These are phyloP conservation scores for Albizia julibrissin DNA, from an alignment of 306 rosid genomes.

Conservation along the genomic window DNA sequence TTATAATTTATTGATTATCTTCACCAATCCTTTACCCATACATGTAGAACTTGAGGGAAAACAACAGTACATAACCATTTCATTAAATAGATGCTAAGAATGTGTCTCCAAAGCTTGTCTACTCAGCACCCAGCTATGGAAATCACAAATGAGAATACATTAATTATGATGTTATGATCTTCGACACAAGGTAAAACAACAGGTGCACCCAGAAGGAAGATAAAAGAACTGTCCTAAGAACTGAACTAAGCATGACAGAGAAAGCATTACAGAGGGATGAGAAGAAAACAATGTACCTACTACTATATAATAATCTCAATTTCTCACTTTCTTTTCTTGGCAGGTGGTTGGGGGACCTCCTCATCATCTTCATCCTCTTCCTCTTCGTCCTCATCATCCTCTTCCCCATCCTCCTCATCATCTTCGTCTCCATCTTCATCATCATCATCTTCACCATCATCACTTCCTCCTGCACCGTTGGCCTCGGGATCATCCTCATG, in stretches of 20 bases:
- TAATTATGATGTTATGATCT: neutral
- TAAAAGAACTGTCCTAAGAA: conserved; percentile 31
- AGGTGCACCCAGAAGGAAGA: conserved; percentile 17
- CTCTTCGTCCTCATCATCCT: conserved; percentile 31
- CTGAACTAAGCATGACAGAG: conserved; percentile 4
- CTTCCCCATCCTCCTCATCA: conserved; percentile 33
- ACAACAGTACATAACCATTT: neutral
- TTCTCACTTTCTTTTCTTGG: conserved; percentile 73
- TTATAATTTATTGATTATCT: neutral
- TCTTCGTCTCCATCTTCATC: conserved; percentile 26
- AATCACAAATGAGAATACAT: conserved; percentile 11
- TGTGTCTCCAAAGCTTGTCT: neutral
- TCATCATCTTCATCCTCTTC: conserved; percentile 49
- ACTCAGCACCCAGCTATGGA: neutral
- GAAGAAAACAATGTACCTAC: neutral
- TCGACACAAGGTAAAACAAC: neutral
- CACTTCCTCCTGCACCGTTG: conserved; percentile 58
- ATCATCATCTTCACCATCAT: conserved; percentile 42
- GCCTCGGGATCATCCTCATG: conserved; percentile 64
- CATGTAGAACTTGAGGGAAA: neutral
- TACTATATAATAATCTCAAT: conserved; percentile 13
- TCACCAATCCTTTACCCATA: neutral
- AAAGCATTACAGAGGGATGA: conserved; percentile 19
- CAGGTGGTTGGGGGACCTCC: conserved; percentile 69
- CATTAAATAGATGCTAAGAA: neutral